Evolutionary conservation across 139 green algal species (phyloP), one percentile per base, ranked within the genome.

Genomic region (Coccomyxa sp.): DNA sequence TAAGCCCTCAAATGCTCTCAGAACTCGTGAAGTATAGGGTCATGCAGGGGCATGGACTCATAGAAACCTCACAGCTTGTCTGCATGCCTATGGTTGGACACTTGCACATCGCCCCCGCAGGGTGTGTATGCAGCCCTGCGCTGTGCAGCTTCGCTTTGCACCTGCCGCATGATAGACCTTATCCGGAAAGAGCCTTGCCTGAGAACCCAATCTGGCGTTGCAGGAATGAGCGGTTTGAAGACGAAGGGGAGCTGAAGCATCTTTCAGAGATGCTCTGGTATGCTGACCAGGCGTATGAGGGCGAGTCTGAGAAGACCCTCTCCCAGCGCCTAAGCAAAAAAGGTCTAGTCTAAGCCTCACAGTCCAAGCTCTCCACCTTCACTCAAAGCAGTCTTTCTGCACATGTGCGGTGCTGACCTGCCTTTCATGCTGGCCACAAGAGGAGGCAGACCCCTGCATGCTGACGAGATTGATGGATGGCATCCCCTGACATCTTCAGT

Each of bases 211-310:
- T 64, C 18, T 2, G 22, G 68, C 1, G 68, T 22, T 27, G 34
- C 16, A 36, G 31, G 68, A 27, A 1, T 31, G 29, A 73, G 68
- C 24, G 34, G 68, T 36, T 31, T 73, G 31, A 37, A 27, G 68
- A 73, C 3, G 70, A 75, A 29, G 78, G 35, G 9, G 18, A 77
- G 24, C 24, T 78, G 27, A 27, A 78, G 35, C 37, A 64, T 44
- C 71, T 82, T 50, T 35, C 36, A 8, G 44, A 74, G 2, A 77
- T 73, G 22, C 54, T 82, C 70, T 82, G 58, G 31, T 74, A 78
- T 78, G 70, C 78, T 37, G 78, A 82, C 35, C 74, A 78, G 68
- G 50, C 71, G 22, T 82, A 82, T 68, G 78, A 82, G n/a, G 70
- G 41, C 24, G 71, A 34, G 2, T 77, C 70, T 31, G 78, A 82